These are phyloP conservation scores for Xenoacremonium recifei DNA, from an alignment of 2,329 filamentous ascomycete genomes.

Conservation along the genomic window DNA sequence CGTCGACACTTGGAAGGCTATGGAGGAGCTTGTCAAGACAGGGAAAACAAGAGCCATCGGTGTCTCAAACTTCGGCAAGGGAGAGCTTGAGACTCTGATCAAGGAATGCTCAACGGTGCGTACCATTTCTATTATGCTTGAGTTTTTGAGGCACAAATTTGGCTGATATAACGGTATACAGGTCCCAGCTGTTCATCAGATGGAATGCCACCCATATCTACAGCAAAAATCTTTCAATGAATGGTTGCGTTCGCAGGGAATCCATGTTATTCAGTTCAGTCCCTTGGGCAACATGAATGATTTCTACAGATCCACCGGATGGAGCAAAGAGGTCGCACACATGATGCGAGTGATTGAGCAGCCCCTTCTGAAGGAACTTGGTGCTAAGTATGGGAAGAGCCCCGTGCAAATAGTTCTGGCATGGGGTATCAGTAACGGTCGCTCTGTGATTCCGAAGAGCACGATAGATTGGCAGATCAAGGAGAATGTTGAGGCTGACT, in stretches of 20 bases:
- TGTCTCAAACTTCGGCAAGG: constrained; percentile 55
- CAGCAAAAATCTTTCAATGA: constrained; percentile 20
- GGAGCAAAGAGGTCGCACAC: constrained; percentile 28
- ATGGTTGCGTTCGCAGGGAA: constrained; percentile 23
- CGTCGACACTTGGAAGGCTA: constrained; percentile 26
- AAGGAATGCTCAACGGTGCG: constrained; percentile 22
- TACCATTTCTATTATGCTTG: background rate
- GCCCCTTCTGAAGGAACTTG: constrained; percentile 25
- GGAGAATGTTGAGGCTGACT: constrained; percentile 13
- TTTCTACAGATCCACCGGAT: constrained; percentile 27
- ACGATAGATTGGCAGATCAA: constrained; percentile 32
- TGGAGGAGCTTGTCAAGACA: constrained; percentile 22
- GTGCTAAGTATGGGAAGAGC: constrained; percentile 26
- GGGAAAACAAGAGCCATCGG: constrained; percentile 34
- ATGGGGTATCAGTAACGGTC: constrained; percentile 32
- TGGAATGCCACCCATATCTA: constrained; percentile 59
- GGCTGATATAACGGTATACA: too few species aligned
- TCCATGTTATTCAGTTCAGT: constrained; percentile 33
- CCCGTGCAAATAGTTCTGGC: constrained; percentile 32
- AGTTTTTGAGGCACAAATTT: too few species aligned
- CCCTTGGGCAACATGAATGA: constrained; percentile 34
- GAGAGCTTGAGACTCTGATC: constrained; percentile 43
- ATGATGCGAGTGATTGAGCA: constrained; percentile 28
- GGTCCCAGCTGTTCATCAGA: constrained; percentile 18
- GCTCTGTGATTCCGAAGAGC: constrained; percentile 36